Base-by-base conservation (phyloP, 2,329 filamentous ascomycete genomes). In the Fusarium sp. region DNA sequence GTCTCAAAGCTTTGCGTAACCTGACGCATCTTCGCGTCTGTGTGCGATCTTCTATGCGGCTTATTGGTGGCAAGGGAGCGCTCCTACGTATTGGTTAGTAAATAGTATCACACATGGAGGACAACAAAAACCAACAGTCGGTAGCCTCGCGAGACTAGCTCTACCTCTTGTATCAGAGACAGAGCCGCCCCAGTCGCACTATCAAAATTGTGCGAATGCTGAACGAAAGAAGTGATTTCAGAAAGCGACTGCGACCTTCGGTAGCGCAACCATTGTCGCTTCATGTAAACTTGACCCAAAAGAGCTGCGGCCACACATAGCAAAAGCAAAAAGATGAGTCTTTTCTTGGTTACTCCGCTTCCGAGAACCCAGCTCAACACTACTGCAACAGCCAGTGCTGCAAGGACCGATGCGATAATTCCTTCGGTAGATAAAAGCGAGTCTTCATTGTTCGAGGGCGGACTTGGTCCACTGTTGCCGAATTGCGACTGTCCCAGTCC, bases 141-240 rank as follows among this genome's bases (percentile, higher is more conserved):
- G 79, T 97, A 97, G 23, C 94, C 94, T 72, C 94, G 89, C 31
- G 94, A 97, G 28, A 97, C 94, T 33, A 97, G 85, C 81, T 97
- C 94, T n/a, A 97, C 94, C 80, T 97, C 94, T 78, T 97, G 94
- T 66, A 97, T 91, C 63, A 97, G 86, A 37, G 91, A 89, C 57
- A 97, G 83, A 4, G 92, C 91, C 33, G 92, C 91, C 38, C 90
- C 89, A 40, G 88, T 89, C 23, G 91, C 90, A 40, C 90, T 88
- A 79, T 97, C 94, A 72, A 97, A 93, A 50, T 90, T 89, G 75
- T 97, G 93, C 38, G 93, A 89, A 74, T 89, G 90, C 46, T 87
- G 84, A 45, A 96, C 89, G 69, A 97, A 89, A 1, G 83, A 80
- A 12, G 88, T 88, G 7, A 91, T 89, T 66, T 90, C 88, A 34